A percentile compares a stretch with the other conserved stretches of the same genome.
phyloP scores from a whole-genome alignment of 1,139 yeast genomes.

The Saccharomyces hybrid region DNA sequence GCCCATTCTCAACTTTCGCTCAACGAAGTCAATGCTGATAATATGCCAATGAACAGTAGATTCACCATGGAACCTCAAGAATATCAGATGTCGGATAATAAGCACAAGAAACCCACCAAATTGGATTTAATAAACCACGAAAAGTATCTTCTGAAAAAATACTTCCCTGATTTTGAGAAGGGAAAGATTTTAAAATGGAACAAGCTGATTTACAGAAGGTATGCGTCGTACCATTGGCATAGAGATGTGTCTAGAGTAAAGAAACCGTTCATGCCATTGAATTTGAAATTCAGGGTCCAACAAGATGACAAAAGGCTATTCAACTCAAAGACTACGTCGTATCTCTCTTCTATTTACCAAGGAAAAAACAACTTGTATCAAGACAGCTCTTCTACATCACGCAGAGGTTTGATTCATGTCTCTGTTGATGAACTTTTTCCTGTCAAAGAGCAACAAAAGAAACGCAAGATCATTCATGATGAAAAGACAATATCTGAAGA shows the following conservation, averaged over 20 bases:
- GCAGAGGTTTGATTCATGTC: conserved; percentile 19
- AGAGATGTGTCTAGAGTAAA: conserved; percentile 16
- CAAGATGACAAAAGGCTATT: conserved; percentile 28
- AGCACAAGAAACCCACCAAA: conserved; percentile 17
- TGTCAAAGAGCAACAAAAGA: conserved; percentile 23
- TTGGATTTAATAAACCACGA: conserved; percentile 13
- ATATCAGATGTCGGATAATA: conserved; percentile 9
- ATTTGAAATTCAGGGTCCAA: conserved; percentile 29
- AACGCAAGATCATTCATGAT: conserved; percentile 7
- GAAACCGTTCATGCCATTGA: conserved; percentile 27
- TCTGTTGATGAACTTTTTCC: conserved; percentile 18
- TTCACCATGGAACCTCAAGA: conserved; percentile 1
- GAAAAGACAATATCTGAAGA: conserved; percentile 40
- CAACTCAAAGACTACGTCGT: conserved; percentile 10
- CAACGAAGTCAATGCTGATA: not conserved
- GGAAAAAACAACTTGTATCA: conserved; percentile 4
- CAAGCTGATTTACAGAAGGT: conserved; percentile 26
- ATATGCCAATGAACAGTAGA: conserved; percentile 1
- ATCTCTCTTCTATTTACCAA: conserved; percentile 1
- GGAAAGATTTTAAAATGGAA: conserved; percentile 30
- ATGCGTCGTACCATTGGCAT: conserved; percentile 26
- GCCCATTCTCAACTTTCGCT: not conserved
- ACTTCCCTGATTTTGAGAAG: conserved; percentile 29
- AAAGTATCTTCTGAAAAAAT: conserved; percentile 18
- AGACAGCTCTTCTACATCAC: conserved; percentile 6